phyloP scores from a whole-genome alignment of 2,329 filamentous ascomycete species.

The Nemania sp. region DNA sequence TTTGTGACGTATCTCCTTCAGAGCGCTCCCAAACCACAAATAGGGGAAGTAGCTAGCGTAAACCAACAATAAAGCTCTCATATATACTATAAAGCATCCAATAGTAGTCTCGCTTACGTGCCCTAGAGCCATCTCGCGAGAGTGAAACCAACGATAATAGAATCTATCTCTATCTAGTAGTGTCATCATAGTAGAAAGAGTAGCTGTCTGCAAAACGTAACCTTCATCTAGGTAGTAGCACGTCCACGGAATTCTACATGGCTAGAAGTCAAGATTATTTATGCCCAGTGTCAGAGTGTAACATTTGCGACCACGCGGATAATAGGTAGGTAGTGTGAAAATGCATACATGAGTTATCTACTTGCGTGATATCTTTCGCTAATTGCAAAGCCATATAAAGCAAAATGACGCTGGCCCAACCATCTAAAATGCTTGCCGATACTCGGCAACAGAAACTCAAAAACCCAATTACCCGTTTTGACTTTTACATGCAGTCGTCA shows the following conservation, averaged over 20 bases:
- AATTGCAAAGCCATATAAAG: conserved; percentile 30
- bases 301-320: not conserved
- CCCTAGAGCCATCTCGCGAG: too few relatives aligned
- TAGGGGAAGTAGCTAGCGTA: not conserved
- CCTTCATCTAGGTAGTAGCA: too few relatives aligned
- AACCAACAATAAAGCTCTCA: not conserved
- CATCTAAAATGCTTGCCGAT: conserved; percentile 25
- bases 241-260: too few relatives aligned
- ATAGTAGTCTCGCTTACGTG: too few relatives aligned
- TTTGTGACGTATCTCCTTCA: not conserved
- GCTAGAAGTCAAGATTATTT: not conserved
- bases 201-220: too few relatives aligned
- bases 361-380: conserved; percentile 32
- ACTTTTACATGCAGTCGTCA: conserved; percentile 39
- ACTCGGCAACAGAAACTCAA: conserved; percentile 26
- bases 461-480: conserved; percentile 27
- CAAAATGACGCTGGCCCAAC: conserved; percentile 27
- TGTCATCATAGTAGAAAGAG: too few relatives aligned
- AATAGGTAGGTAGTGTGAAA: not conserved
- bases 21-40: not conserved
- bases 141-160: too few relatives aligned
- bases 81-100: too few relatives aligned
- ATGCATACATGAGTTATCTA: conserved; percentile 25
- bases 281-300: not conserved
- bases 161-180: too few relatives aligned